phyloP scores from a whole-genome alignment of 345 rosid genomes.

The Citropsis articulata region DNA sequence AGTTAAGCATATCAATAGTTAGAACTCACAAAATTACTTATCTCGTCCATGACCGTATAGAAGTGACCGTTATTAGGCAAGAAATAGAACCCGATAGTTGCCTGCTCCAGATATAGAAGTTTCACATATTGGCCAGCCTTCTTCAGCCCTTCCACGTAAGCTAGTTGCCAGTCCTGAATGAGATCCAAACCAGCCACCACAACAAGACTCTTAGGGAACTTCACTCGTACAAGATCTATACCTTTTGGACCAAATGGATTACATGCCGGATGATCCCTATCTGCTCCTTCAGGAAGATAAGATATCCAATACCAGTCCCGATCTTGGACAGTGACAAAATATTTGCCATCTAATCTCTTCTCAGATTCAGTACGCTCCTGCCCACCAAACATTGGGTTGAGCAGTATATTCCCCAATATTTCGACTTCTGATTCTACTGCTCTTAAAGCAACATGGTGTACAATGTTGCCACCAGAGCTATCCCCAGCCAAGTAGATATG shows the following conservation, averaged over 20 bases:
- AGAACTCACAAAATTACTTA: conserved; percentile 56
- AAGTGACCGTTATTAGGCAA: conserved; percentile 78
- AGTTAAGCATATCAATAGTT: conserved; percentile 33
- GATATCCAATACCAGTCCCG: conserved; percentile 98
- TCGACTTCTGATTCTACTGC: conserved; percentile 62
- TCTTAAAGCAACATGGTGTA: conserved; percentile 69
- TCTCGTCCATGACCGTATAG: conserved; percentile 75
- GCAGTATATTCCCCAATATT: conserved; percentile 65
- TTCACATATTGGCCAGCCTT: conserved; percentile 69
- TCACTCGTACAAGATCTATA: conserved; percentile 49
- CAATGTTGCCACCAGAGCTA: conserved; percentile 94
- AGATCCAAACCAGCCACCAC: conserved; percentile 93
- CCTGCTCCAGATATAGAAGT: conserved; percentile 62
- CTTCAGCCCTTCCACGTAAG: conserved; percentile 68
- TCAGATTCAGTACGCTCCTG: conserved; percentile 80
- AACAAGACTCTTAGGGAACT: conserved; percentile 74
- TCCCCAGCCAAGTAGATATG: conserved; percentile 84
- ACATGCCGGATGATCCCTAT: conserved; percentile 88
- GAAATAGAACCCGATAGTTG: conserved; percentile 86
- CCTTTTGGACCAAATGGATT: conserved; percentile 77
- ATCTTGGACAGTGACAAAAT: conserved; percentile 67
- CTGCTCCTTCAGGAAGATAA: conserved; percentile 71
- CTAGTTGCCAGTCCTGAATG: conserved; percentile 78
- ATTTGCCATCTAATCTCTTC: conserved; percentile 70
- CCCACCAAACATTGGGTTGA: conserved; percentile 94